A percentile compares a stretch with the other conserved stretches of the same genome.
phyloP scores from a whole-genome alignment of 75 land plant genomes.

The Picea glauca region DNA sequence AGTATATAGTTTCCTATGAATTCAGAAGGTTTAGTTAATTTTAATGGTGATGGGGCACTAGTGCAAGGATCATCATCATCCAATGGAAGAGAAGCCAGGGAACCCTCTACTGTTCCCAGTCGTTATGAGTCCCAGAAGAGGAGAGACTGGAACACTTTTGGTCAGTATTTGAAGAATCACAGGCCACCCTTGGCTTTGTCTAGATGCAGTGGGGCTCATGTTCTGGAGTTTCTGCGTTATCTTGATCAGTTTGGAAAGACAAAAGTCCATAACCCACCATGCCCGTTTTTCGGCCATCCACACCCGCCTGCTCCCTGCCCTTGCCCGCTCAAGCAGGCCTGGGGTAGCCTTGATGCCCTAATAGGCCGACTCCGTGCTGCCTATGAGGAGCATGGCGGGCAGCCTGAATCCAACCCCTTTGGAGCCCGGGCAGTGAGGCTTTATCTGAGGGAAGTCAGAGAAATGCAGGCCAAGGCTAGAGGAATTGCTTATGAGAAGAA shows the following conservation, averaged over 20 bases:
- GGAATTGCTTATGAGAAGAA: slow-evolving; percentile 72
- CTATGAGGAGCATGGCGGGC: slow-evolving; percentile 61
- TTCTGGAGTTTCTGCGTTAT: slow-evolving; percentile 54
- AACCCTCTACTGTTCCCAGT: slow-evolving; percentile 28
- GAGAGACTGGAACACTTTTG: slow-evolving; percentile 65
- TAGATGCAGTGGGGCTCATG: slow-evolving; percentile 57
- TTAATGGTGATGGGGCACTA: not conserved
- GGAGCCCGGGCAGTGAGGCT: slow-evolving; percentile 57
- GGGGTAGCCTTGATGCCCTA: slow-evolving; percentile 57
- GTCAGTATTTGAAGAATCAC: slow-evolving; percentile 58
- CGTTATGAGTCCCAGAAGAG: slow-evolving; percentile 67
- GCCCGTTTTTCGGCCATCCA: slow-evolving; percentile 63
- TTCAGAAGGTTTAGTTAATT: not conserved
- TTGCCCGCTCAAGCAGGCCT: slow-evolving; percentile 59
- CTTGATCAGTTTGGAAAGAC: slow-evolving; percentile 65
- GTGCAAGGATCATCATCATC: not conserved
- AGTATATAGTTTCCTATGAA: not conserved
- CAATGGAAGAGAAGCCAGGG: not conserved
- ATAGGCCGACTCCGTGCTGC: slow-evolving; percentile 62
- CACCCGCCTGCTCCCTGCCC: slow-evolving; percentile 62
- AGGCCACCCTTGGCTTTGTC: slow-evolving; percentile 50
- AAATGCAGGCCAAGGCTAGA: slow-evolving; percentile 54
- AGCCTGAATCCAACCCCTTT: slow-evolving; percentile 62
- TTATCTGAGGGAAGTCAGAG: slow-evolving; percentile 58
- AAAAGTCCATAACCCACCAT: slow-evolving; percentile 31